A percentile compares a stretch with the other conserved stretches of the same genome.
phyloP scores from a whole-genome alignment of 306 rosid genomes.

The Geum urbanum region DNA sequence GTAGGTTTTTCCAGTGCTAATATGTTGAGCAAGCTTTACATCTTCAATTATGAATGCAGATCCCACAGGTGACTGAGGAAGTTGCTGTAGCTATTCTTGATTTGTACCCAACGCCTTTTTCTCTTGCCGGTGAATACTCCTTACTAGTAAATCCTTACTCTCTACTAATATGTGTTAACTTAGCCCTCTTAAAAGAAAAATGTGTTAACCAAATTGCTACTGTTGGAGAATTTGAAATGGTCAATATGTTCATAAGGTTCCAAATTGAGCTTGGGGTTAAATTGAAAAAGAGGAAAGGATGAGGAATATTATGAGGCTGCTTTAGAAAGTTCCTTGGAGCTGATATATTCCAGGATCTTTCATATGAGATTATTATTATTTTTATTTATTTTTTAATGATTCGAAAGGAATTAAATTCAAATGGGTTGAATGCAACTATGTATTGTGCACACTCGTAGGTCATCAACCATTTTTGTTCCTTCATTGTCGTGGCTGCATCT shows the following conservation, averaged over 20 bases:
- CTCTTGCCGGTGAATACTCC: conserved; percentile 73
- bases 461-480: too few species aligned
- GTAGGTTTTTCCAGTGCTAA: neutral
- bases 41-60: conserved; percentile 45
- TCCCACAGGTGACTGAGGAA: conserved; percentile 97
- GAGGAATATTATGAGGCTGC: neutral
- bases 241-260: neutral
- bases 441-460: neutral
- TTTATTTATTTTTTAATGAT: too few species aligned
- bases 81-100: conserved; percentile 82
- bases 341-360: neutral
- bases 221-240: neutral
- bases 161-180: neutral
- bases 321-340: neutral
- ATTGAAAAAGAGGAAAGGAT: neutral
- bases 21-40: conserved; percentile 12
- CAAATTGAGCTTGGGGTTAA: neutral
- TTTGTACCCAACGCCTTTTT: conserved; percentile 69
- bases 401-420: neutral
- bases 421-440: neutral
- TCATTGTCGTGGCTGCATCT: too few species aligned
- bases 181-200: too few species aligned
- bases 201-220: neutral
- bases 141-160: conserved; percentile 52
- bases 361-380: neutral